Evolutionary conservation across 495 filamentous ascomycete genomes (phyloP).

Genomic region (Neurospora africana): DNA sequence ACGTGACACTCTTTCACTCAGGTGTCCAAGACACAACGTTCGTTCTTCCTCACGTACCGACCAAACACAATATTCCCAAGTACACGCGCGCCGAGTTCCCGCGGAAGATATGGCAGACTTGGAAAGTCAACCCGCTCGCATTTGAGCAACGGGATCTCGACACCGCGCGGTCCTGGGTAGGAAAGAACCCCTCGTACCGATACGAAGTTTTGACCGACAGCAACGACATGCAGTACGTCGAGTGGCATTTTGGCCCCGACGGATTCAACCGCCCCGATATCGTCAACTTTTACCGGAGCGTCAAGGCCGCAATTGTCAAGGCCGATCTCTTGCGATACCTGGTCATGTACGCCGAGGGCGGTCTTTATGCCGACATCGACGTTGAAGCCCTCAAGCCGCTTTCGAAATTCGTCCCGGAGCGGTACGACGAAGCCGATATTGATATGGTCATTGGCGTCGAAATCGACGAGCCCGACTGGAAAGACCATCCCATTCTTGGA

Average conservation of each 20-base stretch:
- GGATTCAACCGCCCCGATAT: slow-evolving; percentile 53
- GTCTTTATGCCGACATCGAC: slow-evolving; percentile 49
- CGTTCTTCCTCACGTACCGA: background rate
- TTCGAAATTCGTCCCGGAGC: slow-evolving; percentile 40
- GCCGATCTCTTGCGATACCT: slow-evolving; percentile 51
- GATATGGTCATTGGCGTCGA: slow-evolving; percentile 55
- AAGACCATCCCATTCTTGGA: slow-evolving; percentile 50
- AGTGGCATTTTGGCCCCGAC: slow-evolving; percentile 44
- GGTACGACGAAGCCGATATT: slow-evolving; percentile 38
- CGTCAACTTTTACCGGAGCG: slow-evolving; percentile 42
- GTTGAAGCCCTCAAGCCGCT: slow-evolving; percentile 41
- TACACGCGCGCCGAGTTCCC: slow-evolving; percentile 20
- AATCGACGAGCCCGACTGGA: slow-evolving; percentile 52
- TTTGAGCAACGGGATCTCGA: slow-evolving; percentile 46
- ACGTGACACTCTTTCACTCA: slow-evolving; percentile 28
- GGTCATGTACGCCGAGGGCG: slow-evolving; percentile 47
- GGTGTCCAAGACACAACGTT: slow-evolving; percentile 10
- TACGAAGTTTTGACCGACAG: slow-evolving; percentile 58
- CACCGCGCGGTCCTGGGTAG: slow-evolving; percentile 45
- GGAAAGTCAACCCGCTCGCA: slow-evolving; percentile 49
- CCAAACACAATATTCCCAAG: background rate
- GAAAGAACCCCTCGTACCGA: slow-evolving; percentile 45
- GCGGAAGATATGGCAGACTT: slow-evolving; percentile 53
- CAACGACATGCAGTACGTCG: slow-evolving; percentile 49
- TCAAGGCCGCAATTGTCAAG: slow-evolving; percentile 51